Evolutionary conservation across 1,284 basidiomycete species (phyloP).

Genomic region (Tilletia walkeri): DNA sequence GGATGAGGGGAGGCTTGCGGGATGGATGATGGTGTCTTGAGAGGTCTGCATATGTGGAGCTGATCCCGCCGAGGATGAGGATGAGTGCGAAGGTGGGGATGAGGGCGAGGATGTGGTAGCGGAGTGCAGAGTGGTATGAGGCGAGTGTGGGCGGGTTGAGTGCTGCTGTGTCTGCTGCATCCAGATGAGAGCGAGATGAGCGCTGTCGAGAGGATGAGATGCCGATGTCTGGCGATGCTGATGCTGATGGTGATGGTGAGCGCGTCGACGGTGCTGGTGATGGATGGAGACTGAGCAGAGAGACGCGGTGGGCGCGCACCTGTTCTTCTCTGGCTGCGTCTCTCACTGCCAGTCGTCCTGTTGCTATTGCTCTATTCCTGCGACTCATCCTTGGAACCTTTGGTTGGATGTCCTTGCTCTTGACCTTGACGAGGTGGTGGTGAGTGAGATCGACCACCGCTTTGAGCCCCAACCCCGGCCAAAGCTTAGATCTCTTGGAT

Average conservation of each 20-base stretch:
- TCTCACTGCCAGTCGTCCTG: not conserved
- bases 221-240: too few relatives aligned
- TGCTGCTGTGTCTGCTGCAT: not conserved
- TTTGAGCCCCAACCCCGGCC: too few relatives aligned
- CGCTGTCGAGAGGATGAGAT: not conserved
- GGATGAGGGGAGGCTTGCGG: slow-evolving; percentile 9
- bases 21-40: slow-evolving; percentile 13
- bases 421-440: too few relatives aligned
- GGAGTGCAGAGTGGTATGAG: not conserved
- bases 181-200: too few relatives aligned
- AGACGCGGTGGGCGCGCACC: slow-evolving; percentile 3
- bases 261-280: slow-evolving; percentile 15
- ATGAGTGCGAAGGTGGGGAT: slow-evolving; percentile 1
- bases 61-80: slow-evolving; percentile 10
- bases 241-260: not conserved
- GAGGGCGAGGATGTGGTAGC: slow-evolving; percentile 11
- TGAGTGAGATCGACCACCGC: too few relatives aligned
- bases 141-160: slow-evolving; percentile 2
- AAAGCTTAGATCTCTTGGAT: too few relatives aligned
- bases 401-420: too few relatives aligned
- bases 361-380: too few relatives aligned
- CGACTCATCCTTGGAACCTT: too few relatives aligned
- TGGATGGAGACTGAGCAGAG: slow-evolving; percentile 15
- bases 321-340: not conserved
- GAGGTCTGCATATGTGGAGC: not conserved